Base-by-base conservation (phyloP, 495 filamentous ascomycete genomes). In the Xylaria cubensis region DNA sequence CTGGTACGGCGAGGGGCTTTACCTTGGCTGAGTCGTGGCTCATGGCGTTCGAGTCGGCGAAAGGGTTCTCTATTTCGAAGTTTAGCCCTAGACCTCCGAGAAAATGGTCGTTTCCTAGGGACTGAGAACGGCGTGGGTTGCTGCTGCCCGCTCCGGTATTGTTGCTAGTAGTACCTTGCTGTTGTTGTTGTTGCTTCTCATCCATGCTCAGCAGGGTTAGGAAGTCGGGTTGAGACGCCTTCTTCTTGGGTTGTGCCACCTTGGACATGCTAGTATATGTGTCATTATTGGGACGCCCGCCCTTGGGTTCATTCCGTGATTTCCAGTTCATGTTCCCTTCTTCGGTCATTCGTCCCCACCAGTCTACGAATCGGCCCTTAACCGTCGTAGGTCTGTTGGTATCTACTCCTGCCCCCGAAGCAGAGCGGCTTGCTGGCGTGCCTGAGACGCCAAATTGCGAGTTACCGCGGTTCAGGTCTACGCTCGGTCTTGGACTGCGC, bases 401-500 rank as follows among this genome's bases (percentile, higher is more conserved):
- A 65, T 53, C 32, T 26, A 51, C 61, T 48, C 58, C 68, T 42
- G 50, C 73, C 15, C 72, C 74, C 44, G 83, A 81, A 61, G 78
- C 79, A 61, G 76, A 79, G n/a, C 80, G 81, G 65, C 82, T 85
- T 73, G 83, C 82, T 50, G 64, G 68, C 41, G 67, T 75, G 53
- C 67, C 74, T 13, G 82, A 74, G 19, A 84, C 81, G 34, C 86
- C 79, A 73, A 86, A 88, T 70, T 87, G 86, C 4, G 85, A 87
- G 70, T 82, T 86, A 15, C 85, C 84, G 48, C 83, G 77, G 76
- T 87, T 81, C 41, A 86, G 77, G 70, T 87, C 85, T 42, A 86
- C 83, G 32, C 82, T 86, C 0, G 82, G 84, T 9, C 79, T 78
- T 8, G 80, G 78, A 69, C 74, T 77, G 34, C 80, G 77, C 21